Evolutionary conservation across 257 asterid species (phyloP), one percentile per base, ranked within the genome.

Genomic region (Plantago elongata): DNA sequence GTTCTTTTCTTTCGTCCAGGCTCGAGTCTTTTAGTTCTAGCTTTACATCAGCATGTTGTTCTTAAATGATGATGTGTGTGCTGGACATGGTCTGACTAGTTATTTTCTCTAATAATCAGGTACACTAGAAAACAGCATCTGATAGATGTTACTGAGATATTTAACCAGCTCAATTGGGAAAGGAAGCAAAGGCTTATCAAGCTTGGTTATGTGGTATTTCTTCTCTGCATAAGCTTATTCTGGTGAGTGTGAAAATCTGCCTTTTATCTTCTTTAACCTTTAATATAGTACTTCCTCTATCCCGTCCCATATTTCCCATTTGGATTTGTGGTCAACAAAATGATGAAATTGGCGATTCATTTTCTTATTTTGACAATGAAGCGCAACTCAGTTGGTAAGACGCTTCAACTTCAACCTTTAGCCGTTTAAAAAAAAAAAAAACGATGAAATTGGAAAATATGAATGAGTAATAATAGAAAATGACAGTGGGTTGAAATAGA

Each of bases 101-200:
- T 60, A 37, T 66, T 59, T 57, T 51, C 42, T 70, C 70, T 65
- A 9, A 45, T 67, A 9, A 45, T 67, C 74, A 91, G 98, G 81
- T 91, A 83, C 71, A 67, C 66, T 69, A 72, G 60, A 64, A 63
- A 77, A 64, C 74, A 83, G 71, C 95, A 88, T 78, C 89, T 88
- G 11, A 68, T 91, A 29, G 98, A 91, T 74, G 95, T 91, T 37
- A 91, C 98, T 1, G 96, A 91, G 85, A 84, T 91, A 57, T 91
- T 91, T 76, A 91, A 91, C 72, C 51, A 82, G 87, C 89, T 88
- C 51, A 73, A 73, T 75, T 70, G 95, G 89, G 96, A 91, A 69
- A 88, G 86, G 86, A 83, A 86, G 71, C 88, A 77, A 72, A 75
- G 98, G 67, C 77, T 91, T 64, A 68, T 89, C 84, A 91, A 88